Conservation (phyloP, 2,329 filamentous ascomycete genomes). For the Venturia aucupariae region DNA sequence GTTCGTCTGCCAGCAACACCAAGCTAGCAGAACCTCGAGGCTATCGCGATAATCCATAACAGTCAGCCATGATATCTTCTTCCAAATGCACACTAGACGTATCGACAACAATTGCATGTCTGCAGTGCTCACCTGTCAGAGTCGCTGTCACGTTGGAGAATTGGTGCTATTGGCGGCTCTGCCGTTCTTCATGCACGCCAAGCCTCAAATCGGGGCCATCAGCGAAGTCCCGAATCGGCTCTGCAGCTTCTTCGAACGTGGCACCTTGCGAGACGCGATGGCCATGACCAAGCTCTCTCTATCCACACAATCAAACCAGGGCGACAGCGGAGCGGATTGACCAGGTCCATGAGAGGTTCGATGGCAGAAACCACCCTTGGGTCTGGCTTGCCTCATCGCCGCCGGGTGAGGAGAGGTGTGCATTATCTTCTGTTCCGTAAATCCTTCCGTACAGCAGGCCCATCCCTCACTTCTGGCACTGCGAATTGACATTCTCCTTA, state of each 20-base stretch:
- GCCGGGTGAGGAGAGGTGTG: not conserved
- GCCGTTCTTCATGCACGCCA: conserved; percentile 9
- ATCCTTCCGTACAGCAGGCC: not conserved
- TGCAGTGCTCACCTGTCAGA: not conserved
- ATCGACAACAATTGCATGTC: not conserved
- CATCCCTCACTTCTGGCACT: not conserved
- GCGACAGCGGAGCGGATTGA: not conserved
- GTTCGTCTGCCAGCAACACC: not conserved
- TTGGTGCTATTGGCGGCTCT: not conserved
- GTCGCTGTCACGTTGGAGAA: not conserved
- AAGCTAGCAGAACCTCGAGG: not conserved
- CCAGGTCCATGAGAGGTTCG: not conserved
- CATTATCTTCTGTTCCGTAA: conserved; percentile 8
- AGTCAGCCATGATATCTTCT: not conserved
- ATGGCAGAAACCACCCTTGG: not conserved
- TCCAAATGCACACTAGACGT: not conserved
- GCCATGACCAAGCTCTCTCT: not conserved
- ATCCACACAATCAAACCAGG: not conserved
- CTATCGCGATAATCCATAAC: not conserved
- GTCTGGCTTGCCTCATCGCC: conserved; percentile 3
- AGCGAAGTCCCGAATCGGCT: not conserved
- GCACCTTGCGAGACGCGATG: not conserved
- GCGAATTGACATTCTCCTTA: not conserved
- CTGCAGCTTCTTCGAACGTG: conserved; percentile 3
- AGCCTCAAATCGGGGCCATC: not conserved